Evolutionary conservation across 2,329 filamentous ascomycete species (phyloP), one percentile per base, ranked within the genome.

Genomic region (Colletotrichum scovillei): DNA sequence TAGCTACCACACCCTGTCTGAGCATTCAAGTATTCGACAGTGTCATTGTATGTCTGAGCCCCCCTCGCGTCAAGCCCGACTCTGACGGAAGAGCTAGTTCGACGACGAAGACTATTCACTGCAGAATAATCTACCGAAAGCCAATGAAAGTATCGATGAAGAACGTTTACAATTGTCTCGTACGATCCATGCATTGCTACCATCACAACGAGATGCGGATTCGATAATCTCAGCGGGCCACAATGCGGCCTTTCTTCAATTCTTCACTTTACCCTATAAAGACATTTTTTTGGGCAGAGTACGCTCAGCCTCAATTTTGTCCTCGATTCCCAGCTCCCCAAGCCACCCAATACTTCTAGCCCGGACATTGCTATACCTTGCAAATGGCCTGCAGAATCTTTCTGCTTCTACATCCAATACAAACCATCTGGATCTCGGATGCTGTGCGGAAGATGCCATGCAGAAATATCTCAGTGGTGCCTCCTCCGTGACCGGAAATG

Each of bases 401-500:
- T 35, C 63, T 49, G 7, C 42, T 78, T 9, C 74, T 79, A 11
- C 60, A 83, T 6, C 80, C 81, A 73, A 53, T 58, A 68, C 67
- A 63, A 49, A 65, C 67, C 35, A 67, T 74, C 38, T 42, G 75
- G 19, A 53, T 74, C 19, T 35, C 19, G 11, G 72, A 69, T 46
- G 76, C 81, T 32, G 79, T 78, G 8, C 76, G 79, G 64, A 66
- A 63, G 56, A 75, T 67, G 30, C n/a, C 66, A 7, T 67, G 84
- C 57, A 82, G 81, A 77, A 64, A 73, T 35, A 75, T 78, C 8
- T 75, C 81, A 9, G 76, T 79, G 5, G 76, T 80, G 9, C 77
- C 79, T 5, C 83, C 80, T 1, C 79, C 62, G 32, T 76, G 53
- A 35, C 75, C 76, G 5, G 82, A 0, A 82, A 75, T 8, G 35